Evolutionary conservation across 2,329 filamentous ascomycete species (phyloP).

Genomic region (Cadophora luteo-olivacea): DNA sequence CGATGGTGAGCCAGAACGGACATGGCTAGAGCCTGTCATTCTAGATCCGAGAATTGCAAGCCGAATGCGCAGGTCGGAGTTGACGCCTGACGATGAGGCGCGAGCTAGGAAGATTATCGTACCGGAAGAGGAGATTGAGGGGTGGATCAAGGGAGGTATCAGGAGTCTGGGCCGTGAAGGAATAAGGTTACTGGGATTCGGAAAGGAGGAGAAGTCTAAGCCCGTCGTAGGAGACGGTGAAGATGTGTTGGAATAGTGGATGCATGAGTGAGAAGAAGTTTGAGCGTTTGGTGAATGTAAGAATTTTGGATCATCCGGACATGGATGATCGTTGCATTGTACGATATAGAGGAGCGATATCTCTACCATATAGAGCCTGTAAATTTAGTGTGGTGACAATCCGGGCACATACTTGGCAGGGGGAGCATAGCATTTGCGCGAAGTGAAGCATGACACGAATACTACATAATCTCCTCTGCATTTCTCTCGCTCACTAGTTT

Average conservation of each 20-base stretch:
- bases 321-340: conserved; percentile 5
- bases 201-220: conserved; percentile 32
- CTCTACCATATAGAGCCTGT: conserved; percentile 14
- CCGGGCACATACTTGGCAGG: conserved; percentile 3
- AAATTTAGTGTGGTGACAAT: conserved; percentile 8
- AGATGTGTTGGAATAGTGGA: conserved; percentile 11
- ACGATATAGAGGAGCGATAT: conserved; percentile 14
- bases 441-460: conserved; percentile 16
- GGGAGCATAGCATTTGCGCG: conserved; percentile 10
- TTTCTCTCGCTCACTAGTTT: conserved; percentile 1
- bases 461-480: conserved; percentile 36
- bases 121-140: conserved; percentile 72
- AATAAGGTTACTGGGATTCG: conserved; percentile 33
- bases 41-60: conserved; percentile 77
- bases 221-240: conserved; percentile 26
- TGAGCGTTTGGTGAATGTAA: not conserved
- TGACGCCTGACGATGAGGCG: conserved; percentile 73
- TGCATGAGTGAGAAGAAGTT: not conserved
- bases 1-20: conserved; percentile 65
- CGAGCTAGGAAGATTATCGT: conserved; percentile 67
- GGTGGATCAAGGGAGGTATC: conserved; percentile 68
- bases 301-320: not conserved
- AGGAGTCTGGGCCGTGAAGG: conserved; percentile 53
- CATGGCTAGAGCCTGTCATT: conserved; percentile 78
- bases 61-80: conserved; percentile 81